These are phyloP conservation scores for Diaporthe ampelina DNA, from an alignment of 2,329 filamentous ascomycete genomes.

Conservation along the genomic window DNA sequence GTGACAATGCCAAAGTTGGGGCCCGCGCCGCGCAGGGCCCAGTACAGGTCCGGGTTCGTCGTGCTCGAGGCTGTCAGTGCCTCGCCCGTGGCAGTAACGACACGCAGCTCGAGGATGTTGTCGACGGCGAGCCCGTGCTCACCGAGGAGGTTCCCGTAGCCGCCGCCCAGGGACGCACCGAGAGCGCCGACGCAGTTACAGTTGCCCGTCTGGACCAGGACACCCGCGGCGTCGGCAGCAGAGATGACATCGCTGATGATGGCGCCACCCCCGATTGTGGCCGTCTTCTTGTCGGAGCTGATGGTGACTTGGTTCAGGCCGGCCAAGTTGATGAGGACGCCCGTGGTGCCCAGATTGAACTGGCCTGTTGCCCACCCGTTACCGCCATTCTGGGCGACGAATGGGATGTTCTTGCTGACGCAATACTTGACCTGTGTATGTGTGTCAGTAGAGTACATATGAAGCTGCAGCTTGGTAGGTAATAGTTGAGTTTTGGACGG, in stretches of 20 bases:
- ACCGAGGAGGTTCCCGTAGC: conserved; percentile 38
- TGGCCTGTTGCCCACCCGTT: conserved; percentile 46
- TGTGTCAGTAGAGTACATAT: background rate
- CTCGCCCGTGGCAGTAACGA: conserved; percentile 15
- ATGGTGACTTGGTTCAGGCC: conserved; percentile 44
- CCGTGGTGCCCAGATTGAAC: conserved; percentile 41
- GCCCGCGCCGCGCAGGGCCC: conserved; percentile 69
- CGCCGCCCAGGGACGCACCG: conserved; percentile 45
- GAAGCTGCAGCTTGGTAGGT: background rate
- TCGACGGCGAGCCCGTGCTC: conserved; percentile 33
- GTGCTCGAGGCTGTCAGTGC: conserved; percentile 48
- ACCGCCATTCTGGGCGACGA: conserved; percentile 46
- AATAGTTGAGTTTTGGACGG: background rate
- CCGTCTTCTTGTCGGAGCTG: conserved; percentile 44
- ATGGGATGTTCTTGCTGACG: conserved; percentile 41
- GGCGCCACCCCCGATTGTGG: conserved; percentile 45
- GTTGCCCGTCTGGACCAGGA: conserved; percentile 41
- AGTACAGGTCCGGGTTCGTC: conserved; percentile 62
- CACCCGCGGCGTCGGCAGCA: conserved; percentile 44
- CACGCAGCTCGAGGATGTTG: conserved; percentile 26
- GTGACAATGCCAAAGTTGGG: conserved; percentile 72
- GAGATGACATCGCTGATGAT: conserved; percentile 44
- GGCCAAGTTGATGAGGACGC: conserved; percentile 45
- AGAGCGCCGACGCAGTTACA: conserved; percentile 38
- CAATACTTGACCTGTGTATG: conserved; percentile 16